These are phyloP conservation scores for Colletotrichum sp. DNA, from an alignment of 2,329 filamentous ascomycete genomes.

Conservation along the genomic window DNA sequence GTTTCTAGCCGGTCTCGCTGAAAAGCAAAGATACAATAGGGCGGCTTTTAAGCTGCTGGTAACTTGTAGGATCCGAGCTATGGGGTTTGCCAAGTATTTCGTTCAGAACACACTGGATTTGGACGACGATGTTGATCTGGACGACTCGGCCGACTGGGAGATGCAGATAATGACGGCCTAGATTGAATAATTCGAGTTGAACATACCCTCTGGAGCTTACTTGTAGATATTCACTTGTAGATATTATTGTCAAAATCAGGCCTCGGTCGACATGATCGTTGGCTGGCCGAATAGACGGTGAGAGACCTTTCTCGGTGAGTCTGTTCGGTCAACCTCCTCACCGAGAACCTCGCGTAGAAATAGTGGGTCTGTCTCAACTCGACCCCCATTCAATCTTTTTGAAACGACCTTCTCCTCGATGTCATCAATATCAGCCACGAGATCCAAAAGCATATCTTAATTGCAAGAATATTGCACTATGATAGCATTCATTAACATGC, in stretches of 20 bases:
- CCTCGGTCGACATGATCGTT: too few species aligned
- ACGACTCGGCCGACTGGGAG: background rate
- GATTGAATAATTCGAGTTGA: too few species aligned
- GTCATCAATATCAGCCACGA: background rate
- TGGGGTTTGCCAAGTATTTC: background rate
- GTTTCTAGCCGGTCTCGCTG: background rate
- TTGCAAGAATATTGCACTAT: background rate
- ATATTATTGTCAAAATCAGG: too few species aligned
- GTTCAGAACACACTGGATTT: background rate
- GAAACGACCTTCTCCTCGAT: background rate
- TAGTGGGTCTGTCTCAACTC: background rate
- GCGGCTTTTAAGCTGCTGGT: background rate
- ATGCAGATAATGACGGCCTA: background rate
- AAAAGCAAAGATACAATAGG: background rate
- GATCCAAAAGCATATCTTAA: background rate
- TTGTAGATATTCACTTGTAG: too few species aligned
- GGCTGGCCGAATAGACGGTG: too few species aligned
- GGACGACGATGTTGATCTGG: background rate
- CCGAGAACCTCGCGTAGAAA: background rate
- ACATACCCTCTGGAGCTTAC: too few species aligned
- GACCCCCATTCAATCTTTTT: background rate
- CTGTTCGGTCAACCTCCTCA: rapidly evolving
- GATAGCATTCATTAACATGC: background rate
- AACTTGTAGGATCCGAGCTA: background rate
- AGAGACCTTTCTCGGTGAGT: too few species aligned